Conservation (phyloP, 169 alveolate genomes). For the Plasmodium vinckei region DNA sequence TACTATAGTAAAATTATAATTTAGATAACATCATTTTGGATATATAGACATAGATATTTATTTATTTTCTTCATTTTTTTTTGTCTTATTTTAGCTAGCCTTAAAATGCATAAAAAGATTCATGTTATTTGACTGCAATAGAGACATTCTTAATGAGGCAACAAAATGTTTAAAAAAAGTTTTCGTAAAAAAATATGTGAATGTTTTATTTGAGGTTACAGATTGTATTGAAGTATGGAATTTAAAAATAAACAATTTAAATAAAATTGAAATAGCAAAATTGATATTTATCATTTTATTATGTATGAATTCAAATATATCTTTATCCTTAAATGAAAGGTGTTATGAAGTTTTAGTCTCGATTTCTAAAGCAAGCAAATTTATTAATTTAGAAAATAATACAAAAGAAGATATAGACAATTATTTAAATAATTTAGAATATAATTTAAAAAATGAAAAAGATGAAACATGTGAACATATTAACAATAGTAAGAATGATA, state of each 20-base stretch:
- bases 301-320: slow-evolving; percentile 27
- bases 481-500: neutral
- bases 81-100: slow-evolving; percentile 12
- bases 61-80: slow-evolving; percentile 22
- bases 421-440: neutral
- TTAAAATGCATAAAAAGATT: slow-evolving; percentile 41
- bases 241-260: slow-evolving; percentile 58
- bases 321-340: slow-evolving; percentile 24
- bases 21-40: too few species aligned
- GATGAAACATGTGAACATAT: neutral
- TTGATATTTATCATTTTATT: slow-evolving; percentile 46
- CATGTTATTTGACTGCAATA: slow-evolving; percentile 11
- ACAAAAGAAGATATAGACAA: neutral
- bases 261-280: slow-evolving; percentile 43
- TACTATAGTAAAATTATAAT: too few species aligned
- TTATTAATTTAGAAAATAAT: neutral
- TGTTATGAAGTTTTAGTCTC: slow-evolving; percentile 24
- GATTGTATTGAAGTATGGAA: slow-evolving; percentile 58
- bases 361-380: neutral
- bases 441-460: neutral
- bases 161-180: slow-evolving; percentile 42
- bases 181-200: slow-evolving; percentile 16
- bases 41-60: neutral
- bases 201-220: slow-evolving; percentile 27
- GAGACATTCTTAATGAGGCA: slow-evolving; percentile 25